These are phyloP conservation scores for Dispira simplex DNA, from an alignment of 192 early-diverging fungal species.

Conservation along the genomic window DNA sequence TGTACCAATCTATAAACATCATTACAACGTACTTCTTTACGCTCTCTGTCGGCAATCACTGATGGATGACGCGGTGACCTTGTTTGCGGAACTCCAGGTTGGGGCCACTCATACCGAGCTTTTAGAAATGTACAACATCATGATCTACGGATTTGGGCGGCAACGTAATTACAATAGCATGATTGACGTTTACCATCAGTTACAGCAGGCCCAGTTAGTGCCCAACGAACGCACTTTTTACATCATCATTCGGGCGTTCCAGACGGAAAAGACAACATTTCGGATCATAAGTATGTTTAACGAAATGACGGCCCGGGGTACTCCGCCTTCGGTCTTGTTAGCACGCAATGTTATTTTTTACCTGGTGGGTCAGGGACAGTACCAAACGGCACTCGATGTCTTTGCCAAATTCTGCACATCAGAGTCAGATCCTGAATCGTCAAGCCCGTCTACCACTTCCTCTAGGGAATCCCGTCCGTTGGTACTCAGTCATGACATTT, in stretches of 20 bases:
- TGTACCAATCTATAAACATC: not conserved
- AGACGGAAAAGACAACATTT: not conserved
- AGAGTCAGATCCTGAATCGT: not conserved
- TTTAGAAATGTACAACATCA: not conserved
- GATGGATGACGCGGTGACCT: conserved; percentile 4
- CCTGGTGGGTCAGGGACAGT: not conserved
- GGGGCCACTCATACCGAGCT: not conserved
- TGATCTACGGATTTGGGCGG: conserved; percentile 4
- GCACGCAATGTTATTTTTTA: conserved; percentile 4
- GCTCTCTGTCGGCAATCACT: not conserved
- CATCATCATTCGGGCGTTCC: conserved; percentile 2
- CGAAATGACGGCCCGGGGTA: not conserved
- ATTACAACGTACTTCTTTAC: conserved; percentile 2
- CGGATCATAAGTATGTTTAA: not conserved
- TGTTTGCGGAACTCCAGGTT: not conserved
- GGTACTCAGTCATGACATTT: not conserved
- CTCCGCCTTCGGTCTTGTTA: not conserved
- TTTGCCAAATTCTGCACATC: not conserved
- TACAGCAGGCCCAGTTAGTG: not conserved
- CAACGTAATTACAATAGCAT: not conserved
- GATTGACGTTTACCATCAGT: not conserved
- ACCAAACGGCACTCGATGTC: not conserved
- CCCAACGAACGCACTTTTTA: not conserved
- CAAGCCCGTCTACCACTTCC: not conserved
- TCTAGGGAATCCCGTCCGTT: not conserved